Percentiles rank a stretch among this genome's conserved stretches.
Conservation (phyloP, 2,329 filamentous ascomycete species). For the Juglanconis juglandina region DNA sequence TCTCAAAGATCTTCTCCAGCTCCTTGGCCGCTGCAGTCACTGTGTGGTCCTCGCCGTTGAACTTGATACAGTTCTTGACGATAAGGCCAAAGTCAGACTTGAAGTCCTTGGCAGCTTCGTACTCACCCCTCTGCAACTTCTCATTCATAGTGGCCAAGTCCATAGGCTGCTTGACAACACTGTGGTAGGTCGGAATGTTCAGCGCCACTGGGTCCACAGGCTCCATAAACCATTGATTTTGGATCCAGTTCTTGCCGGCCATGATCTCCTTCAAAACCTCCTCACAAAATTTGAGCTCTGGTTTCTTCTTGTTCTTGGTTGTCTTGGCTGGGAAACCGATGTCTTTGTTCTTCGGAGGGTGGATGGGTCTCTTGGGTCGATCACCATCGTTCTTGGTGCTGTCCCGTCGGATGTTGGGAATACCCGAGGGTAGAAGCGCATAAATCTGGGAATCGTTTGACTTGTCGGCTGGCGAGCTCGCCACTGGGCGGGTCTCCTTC, state of each 20-base stretch:
- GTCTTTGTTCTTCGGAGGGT: constrained; percentile 85
- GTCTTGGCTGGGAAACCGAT: constrained; percentile 80
- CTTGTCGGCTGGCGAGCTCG: constrained; percentile 31
- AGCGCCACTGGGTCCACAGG: constrained; percentile 92
- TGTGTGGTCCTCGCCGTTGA: constrained; percentile 73
- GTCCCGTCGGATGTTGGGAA: constrained; percentile 80
- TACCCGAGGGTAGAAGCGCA: constrained; percentile 72
- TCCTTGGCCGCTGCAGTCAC: constrained; percentile 70
- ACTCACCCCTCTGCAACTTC: constrained; percentile 75
- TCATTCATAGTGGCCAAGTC: constrained; percentile 78
- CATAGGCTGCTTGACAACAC: constrained; percentile 95
- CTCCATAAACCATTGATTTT: constrained; percentile 72
- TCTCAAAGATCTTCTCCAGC: constrained; percentile 71
- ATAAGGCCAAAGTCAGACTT: constrained; percentile 79
- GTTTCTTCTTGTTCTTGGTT: constrained; percentile 89
- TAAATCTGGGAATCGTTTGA: constrained; percentile 47
- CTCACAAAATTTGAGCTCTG: constrained; percentile 87
- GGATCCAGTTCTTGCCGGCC: constrained; percentile 64
- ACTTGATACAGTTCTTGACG: constrained; percentile 85
- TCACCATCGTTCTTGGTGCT: constrained; percentile 72
- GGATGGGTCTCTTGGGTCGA: constrained; percentile 88
- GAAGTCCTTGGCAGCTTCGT: constrained; percentile 79
- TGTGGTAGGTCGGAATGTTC: constrained; percentile 90
- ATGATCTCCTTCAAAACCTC: constrained; percentile 74
- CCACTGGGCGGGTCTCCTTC: constrained; percentile 28